Conservation (phyloP, 2,329 filamentous ascomycete genomes). For the Zelopaecilomyces penicillatus region DNA sequence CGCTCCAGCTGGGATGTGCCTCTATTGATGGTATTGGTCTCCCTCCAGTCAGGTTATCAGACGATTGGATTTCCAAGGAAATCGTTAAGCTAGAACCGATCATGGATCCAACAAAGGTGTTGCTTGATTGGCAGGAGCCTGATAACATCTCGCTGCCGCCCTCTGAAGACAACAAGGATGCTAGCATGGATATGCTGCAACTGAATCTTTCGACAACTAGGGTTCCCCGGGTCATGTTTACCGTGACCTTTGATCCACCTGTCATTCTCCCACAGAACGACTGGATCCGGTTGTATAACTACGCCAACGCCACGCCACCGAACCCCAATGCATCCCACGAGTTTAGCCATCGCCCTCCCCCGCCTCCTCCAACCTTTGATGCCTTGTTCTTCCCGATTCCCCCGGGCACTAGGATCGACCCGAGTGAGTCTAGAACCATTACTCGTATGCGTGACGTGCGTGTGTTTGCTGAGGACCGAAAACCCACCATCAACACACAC, state of each 20-base stretch:
- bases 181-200: constrained; percentile 45
- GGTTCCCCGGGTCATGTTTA: constrained; percentile 65
- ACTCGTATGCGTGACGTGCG: constrained; percentile 38
- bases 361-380: constrained; percentile 44
- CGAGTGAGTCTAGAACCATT: constrained; percentile 50
- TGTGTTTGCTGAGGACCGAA: constrained; percentile 26
- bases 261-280: constrained; percentile 59
- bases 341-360: constrained; percentile 19
- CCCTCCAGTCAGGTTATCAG: constrained; percentile 61
- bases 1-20: constrained; percentile 58
- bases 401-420: constrained; percentile 41
- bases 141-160: constrained; percentile 50
- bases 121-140: constrained; percentile 67
- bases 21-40: constrained; percentile 35
- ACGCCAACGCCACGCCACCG: constrained; percentile 40
- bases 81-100: constrained; percentile 50
- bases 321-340: constrained; percentile 25
- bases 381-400: constrained; percentile 47
- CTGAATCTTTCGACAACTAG: constrained; percentile 37
- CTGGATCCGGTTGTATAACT: constrained; percentile 53
- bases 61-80: constrained; percentile 62
- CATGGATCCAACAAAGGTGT: constrained; percentile 31
- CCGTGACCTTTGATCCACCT: constrained; percentile 66
- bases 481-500: constrained; percentile 30
- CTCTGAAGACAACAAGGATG: constrained; percentile 38